Base-by-base conservation (phyloP, 441 rosid species). In the Bocquillonia castaneifolia region DNA sequence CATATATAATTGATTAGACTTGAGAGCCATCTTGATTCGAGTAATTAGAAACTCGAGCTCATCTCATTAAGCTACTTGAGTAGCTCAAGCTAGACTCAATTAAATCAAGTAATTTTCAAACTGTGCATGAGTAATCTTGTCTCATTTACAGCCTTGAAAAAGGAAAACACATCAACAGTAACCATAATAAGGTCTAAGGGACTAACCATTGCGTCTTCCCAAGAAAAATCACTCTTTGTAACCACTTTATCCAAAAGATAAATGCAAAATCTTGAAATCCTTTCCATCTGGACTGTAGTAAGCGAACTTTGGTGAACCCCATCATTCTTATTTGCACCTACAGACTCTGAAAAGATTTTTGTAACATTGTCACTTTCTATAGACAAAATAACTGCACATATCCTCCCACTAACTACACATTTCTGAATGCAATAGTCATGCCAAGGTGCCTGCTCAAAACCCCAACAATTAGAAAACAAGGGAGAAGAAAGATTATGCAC, bases 161-260 rank as follows among this genome's bases (percentile, higher is more conserved):
- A 51, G 25, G 13, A 20, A 50, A 22, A 22, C 4, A 29, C 22
- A 73, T 15, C 28, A 37, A 12, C 10, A 37, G 3, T 29, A 22
- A n/a, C n/a, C 1, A 31, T 6, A 48, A 63, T 45, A 12, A 32
- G 12, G 18, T 28, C 20, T 18, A 61, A 2, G 72, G 70, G 63
- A 72, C 91, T 85, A 50, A 92, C 99, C 89, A 77, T 74, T 6
- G 59, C 77, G 53, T 90, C 94, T 74, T 81, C 83, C 97, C 97
- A 90, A 23, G 82, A 77, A 81, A 91, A 90, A 52, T 69, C 67
- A 59, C 79, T 79, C 70, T 87, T 92, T 14, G 51, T 12, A 51
- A 92, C 65, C 62, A 82, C 76, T 77, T 85, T 87, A 76, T 87
- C 79, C 12, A 94, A 89, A 74, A 94, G 85, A 76, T 74, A 85